These are phyloP conservation scores for Chrysanthemum lavandulifolium DNA, from an alignment of 129 eudicot genomes.

Conservation along the genomic window DNA sequence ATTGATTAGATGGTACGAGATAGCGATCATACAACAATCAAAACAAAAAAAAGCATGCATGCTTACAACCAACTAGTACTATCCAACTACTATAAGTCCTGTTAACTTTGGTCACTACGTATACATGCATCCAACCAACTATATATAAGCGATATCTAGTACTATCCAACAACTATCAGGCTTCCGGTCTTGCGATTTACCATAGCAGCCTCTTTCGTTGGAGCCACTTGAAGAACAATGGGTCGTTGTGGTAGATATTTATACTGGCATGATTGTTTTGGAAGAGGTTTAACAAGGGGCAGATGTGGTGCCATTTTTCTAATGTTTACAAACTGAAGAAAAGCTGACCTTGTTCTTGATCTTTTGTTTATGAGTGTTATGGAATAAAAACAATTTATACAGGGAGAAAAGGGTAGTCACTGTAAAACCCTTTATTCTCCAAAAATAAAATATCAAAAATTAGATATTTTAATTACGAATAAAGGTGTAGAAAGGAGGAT, in stretches of 20 bases:
- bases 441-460: not conserved
- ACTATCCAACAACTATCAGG: slow-evolving; percentile 19
- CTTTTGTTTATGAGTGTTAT: not conserved
- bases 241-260: slow-evolving; percentile 33
- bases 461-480: not conserved
- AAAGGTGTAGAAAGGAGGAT: slow-evolving; percentile 19
- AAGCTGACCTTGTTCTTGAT: not conserved
- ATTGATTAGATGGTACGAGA: too few species aligned
- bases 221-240: slow-evolving; percentile 25
- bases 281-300: slow-evolving; percentile 26
- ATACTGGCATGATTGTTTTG: slow-evolving; percentile 33
- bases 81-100: too few species aligned
- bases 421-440: not conserved
- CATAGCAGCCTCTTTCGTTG: slow-evolving; percentile 30
- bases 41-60: not conserved
- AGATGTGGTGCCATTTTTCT: slow-evolving; percentile 27
- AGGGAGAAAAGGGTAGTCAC: slow-evolving; percentile 1
- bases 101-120: too few species aligned
- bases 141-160: not conserved
- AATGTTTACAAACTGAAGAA: not conserved
- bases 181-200: slow-evolving; percentile 14
- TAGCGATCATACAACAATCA: too few species aligned
- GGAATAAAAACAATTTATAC: slow-evolving; percentile 18
- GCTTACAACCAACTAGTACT: too few species aligned
- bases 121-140: not conserved